These are phyloP conservation scores for Aspergillus melleus DNA, from an alignment of 2,329 filamentous ascomycete species.

Conservation along the genomic window DNA sequence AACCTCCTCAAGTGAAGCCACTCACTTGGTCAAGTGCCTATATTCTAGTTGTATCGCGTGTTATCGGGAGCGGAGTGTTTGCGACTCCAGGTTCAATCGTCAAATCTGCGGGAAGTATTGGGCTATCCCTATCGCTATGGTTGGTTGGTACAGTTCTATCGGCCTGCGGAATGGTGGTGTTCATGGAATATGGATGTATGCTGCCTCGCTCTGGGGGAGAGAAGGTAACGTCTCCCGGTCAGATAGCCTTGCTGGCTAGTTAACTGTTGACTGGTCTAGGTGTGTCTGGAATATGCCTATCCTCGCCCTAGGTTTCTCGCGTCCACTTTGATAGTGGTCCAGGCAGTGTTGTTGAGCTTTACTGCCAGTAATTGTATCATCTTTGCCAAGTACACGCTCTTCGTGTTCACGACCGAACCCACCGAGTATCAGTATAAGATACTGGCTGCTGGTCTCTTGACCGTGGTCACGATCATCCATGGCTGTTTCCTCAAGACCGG, in stretches of 20 bases:
- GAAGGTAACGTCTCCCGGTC: conserved; percentile 51
- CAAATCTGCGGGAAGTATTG: conserved; percentile 69
- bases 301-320: conserved; percentile 63
- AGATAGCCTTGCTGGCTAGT: conserved; percentile 51
- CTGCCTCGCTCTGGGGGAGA: conserved; percentile 67
- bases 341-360: conserved; percentile 65
- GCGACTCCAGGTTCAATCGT: conserved; percentile 47
- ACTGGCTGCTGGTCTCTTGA: conserved; percentile 59
- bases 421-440: conserved; percentile 55
- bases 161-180: conserved; percentile 61
- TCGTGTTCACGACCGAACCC: conserved; percentile 55
- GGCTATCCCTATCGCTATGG: conserved; percentile 64
- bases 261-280: conserved; percentile 37
- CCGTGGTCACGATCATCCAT: conserved; percentile 59
- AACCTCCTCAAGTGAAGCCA: too few species aligned
- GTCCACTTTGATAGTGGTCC: conserved; percentile 62
- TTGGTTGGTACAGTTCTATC: conserved; percentile 61
- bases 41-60: conserved; percentile 66
- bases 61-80: conserved; percentile 61
- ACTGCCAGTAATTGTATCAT: conserved; percentile 70
- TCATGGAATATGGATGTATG: conserved; percentile 70
- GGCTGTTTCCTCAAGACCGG: conserved; percentile 58
- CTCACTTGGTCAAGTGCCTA: conserved; percentile 57
- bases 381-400: conserved; percentile 65
- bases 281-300: conserved; percentile 71